Base-by-base conservation (phyloP, 2,329 filamentous ascomycete species). In the Colletotrichum chlorophyti region DNA sequence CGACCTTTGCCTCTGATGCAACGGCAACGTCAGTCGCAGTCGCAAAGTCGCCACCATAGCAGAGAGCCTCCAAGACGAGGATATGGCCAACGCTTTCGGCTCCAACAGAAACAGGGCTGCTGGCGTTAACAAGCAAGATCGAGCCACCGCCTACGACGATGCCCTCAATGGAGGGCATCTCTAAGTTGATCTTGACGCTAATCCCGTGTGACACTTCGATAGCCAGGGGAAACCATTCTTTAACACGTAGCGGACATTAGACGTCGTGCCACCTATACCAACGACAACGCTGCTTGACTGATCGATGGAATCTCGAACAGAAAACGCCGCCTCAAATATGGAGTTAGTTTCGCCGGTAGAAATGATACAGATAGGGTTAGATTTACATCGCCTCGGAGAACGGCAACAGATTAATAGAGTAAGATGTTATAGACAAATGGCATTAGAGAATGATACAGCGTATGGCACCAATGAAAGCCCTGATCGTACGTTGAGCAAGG, bases 371-470 rank as follows among this genome's bases (percentile, higher is more conserved):
- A 67, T 64, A 1, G 65, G 65, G 10, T n/a, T n/a, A n/a, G n/a
- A 62, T 62, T 15, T 53, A 50, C 59, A 65, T 62, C n/a, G 65
- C 65, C 34, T 66, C 65, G 15, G 54, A 52, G 8, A 55, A 60
- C 1, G 61, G 58, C 6, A 66, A 47, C 21, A 66, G 23, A n/a
- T 65, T 63, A 1, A 81, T 81, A 49, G 82, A 77, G 52, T 83
- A 83, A 47, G 80, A 75, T 0, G 80, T 83, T 10, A 83, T 69
- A 61, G 78, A 83, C 2, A 80, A 68, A 1, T 69, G 67, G 37
- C 71, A 74, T 3, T 67, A 66, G 8, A 78, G 73, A 3, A 65
- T 58, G 4, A 83, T 67, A 10, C 70, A 70, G 29, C 67, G 65
- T 66, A 82, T 77, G 15, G 81, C 79, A 37, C 67, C 66, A 32